phyloP scores from a whole-genome alignment of 805 yeast genomes.

The Candida parachauliodes region DNA sequence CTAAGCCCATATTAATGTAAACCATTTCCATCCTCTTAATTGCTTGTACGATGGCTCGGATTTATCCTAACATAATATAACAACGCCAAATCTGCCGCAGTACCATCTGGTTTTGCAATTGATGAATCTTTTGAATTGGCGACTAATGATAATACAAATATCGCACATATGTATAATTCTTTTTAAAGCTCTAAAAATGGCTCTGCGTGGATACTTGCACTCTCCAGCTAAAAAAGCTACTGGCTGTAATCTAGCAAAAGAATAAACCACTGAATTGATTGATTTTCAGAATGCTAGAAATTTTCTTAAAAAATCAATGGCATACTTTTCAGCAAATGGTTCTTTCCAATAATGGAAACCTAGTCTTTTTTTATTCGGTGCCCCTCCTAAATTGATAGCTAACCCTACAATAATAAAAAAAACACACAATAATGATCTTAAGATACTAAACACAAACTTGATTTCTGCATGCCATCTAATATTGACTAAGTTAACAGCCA shows the following conservation, averaged over 20 bases:
- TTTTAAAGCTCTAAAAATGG: slow-evolving; percentile 37
- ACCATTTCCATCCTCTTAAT: slow-evolving; percentile 17
- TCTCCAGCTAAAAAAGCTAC: slow-evolving; percentile 45
- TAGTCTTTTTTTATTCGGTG: slow-evolving; percentile 16
- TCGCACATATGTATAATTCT: slow-evolving; percentile 45
- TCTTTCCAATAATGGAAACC: slow-evolving; percentile 41
- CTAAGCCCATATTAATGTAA: slow-evolving; percentile 11
- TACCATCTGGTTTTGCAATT: slow-evolving; percentile 29
- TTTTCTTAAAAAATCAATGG: slow-evolving; percentile 34
- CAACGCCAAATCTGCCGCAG: slow-evolving; percentile 36
- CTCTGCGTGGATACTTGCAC: slow-evolving; percentile 38
- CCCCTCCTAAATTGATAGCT: slow-evolving; percentile 23
- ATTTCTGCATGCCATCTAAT: slow-evolving; percentile 34
- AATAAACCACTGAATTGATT: slow-evolving; percentile 22
- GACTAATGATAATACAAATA: slow-evolving; percentile 38
- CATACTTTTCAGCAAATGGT: slow-evolving; percentile 34
- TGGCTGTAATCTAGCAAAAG: slow-evolving; percentile 40
- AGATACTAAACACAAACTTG: slow-evolving; percentile 21
- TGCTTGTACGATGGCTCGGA: slow-evolving; percentile 25
- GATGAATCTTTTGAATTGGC: slow-evolving; percentile 25
- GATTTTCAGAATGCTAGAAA: slow-evolving; percentile 42
- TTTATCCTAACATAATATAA: slow-evolving; percentile 22
- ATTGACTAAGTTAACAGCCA: slow-evolving; percentile 31
- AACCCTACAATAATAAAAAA: neutral
- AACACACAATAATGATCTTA: slow-evolving; percentile 19